Conservation (phyloP, 1,284 basidiomycete species). For the Vanrija sp. region DNA sequence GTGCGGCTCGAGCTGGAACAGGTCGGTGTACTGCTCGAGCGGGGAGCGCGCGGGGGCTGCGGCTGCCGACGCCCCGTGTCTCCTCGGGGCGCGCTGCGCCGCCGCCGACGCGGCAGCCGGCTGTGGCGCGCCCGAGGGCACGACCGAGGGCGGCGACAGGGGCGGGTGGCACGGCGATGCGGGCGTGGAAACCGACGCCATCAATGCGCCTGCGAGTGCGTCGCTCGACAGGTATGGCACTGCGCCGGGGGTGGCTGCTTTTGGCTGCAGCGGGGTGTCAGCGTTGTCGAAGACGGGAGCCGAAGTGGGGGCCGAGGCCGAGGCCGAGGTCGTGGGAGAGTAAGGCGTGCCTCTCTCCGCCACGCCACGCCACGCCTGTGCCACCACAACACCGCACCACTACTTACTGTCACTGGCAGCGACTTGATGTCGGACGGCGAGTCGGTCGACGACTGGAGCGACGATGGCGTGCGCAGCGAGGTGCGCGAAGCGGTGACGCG, state of each 20-base stretch:
- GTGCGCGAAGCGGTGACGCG: slow-evolving; percentile 4
- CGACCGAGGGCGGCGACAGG: background rate
- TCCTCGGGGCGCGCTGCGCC: background rate
- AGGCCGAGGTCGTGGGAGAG: background rate
- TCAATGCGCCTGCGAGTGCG: no score
- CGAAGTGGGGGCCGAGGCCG: background rate
- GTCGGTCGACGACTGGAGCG: slow-evolving; percentile 8
- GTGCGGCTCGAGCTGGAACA: slow-evolving; percentile 21
- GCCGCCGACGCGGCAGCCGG: background rate
- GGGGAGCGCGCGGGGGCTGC: background rate
- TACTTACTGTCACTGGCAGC: slow-evolving; percentile 18
- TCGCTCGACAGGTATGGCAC: no score
- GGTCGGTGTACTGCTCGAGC: slow-evolving; percentile 16
- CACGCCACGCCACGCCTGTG: background rate
- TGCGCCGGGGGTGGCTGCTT: no score
- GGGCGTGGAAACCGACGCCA: no score
- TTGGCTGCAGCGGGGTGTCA: no score
- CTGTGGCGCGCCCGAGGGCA: background rate
- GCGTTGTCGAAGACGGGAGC: no score
- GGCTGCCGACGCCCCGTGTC: background rate
- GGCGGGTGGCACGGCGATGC: background rate
- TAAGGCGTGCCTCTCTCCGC: background rate
- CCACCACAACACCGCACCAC: background rate
- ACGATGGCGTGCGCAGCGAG: slow-evolving; percentile 8
- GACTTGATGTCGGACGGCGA: slow-evolving; percentile 13